Conservation (phyloP, 306 rosid species). For the Vigna radiata region DNA sequence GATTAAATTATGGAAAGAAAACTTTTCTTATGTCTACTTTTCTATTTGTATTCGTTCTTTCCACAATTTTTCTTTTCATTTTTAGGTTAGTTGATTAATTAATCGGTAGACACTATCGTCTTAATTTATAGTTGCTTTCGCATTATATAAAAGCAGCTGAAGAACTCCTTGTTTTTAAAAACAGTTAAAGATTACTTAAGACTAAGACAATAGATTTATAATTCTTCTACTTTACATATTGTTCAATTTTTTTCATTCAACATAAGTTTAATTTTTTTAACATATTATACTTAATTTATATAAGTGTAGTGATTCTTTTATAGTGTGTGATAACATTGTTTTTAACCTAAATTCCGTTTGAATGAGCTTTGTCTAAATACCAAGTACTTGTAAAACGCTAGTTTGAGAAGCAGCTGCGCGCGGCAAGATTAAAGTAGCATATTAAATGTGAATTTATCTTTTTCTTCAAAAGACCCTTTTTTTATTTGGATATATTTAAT, state of each 20-base stretch:
- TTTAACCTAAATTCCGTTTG: neutral
- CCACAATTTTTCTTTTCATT: neutral
- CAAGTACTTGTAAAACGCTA: neutral
- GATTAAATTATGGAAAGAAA: neutral
- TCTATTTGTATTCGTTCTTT: conserved; percentile 1
- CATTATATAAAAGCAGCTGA: conserved; percentile 17
- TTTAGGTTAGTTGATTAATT: neutral
- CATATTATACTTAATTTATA: too few species aligned
- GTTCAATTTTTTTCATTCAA: too few species aligned
- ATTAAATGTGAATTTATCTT: conserved; percentile 7
- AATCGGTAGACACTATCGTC: neutral
- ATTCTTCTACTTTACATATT: too few species aligned
- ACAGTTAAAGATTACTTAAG: conserved; percentile 32
- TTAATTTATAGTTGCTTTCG: conserved; percentile 20
- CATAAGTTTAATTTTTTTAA: too few species aligned
- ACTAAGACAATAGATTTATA: neutral
- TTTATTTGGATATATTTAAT: neutral
- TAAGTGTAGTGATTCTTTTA: neutral
- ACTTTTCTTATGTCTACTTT: conserved; percentile 20
- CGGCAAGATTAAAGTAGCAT: conserved; percentile 4
- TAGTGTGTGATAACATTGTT: neutral
- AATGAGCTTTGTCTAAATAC: neutral
- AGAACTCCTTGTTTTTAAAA: conserved; percentile 11
- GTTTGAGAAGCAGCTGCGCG: neutral
- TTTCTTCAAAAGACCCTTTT: neutral